Conservation (phyloP, 2,329 filamentous ascomycete species). For the Cercospora citrullina region DNA sequence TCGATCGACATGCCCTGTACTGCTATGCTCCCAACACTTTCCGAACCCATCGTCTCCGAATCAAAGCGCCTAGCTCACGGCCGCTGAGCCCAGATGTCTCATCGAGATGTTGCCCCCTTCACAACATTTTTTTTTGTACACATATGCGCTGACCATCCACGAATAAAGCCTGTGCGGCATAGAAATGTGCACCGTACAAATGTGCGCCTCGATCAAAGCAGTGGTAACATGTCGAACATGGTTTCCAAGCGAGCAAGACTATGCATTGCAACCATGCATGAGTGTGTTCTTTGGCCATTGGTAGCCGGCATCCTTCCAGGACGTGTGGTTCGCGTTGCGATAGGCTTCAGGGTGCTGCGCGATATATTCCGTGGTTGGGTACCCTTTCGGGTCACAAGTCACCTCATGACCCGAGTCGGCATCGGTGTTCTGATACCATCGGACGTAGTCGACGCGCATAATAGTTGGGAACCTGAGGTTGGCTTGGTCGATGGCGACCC, state of each 20-base stretch:
- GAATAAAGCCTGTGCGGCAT: slow-evolving; percentile 3
- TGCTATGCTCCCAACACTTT: slow-evolving; percentile 1
- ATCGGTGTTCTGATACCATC: slow-evolving; percentile 53
- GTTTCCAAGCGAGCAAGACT: slow-evolving; percentile 15
- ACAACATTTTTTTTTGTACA: background rate
- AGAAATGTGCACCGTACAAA: slow-evolving; percentile 8
- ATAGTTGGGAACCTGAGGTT: slow-evolving; percentile 52
- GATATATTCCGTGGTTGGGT: slow-evolving; percentile 55
- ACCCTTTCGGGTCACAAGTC: slow-evolving; percentile 58
- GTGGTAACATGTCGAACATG: slow-evolving; percentile 12
- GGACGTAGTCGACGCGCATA: slow-evolving; percentile 57
- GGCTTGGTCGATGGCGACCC: slow-evolving; percentile 50
- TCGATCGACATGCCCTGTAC: background rate
- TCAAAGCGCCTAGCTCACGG: slow-evolving; percentile 1
- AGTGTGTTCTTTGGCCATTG: slow-evolving; percentile 48
- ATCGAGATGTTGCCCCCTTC: background rate
- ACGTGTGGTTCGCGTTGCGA: slow-evolving; percentile 53
- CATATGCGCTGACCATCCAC: slow-evolving; percentile 1
- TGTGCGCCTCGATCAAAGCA: slow-evolving; percentile 8
- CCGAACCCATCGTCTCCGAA: background rate
- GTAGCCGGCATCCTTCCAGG: slow-evolving; percentile 44
- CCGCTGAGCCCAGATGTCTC: slow-evolving; percentile 4
- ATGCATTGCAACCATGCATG: slow-evolving; percentile 42
- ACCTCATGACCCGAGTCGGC: slow-evolving; percentile 42
- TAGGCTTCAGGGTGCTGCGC: slow-evolving; percentile 50